Base-by-base conservation (phyloP, 805 yeast species). In the Candida tallmaniae region DNA sequence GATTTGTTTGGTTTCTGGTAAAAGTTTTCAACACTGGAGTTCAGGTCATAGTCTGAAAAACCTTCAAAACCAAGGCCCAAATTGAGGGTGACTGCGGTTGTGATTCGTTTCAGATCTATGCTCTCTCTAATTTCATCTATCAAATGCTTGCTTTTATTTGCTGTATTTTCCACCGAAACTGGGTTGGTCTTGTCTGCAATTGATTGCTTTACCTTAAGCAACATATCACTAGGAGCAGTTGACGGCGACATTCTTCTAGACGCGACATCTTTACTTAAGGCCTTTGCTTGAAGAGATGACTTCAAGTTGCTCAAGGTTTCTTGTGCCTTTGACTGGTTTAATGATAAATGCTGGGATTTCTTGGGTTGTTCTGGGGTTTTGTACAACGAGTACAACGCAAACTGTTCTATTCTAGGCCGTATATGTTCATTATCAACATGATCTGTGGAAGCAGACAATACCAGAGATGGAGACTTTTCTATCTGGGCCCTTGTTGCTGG, bases 111-210 rank as follows among this genome's bases (percentile, higher is more conserved):
- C 56, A 45, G 56, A 29, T 65, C 68, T 23, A 66, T 54, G 30
- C 63, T 54, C 19, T 60, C 61, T 34, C 70, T 48, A 27, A 65
- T 49, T 28, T 56, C 65, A 19, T 49, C 48, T n/a, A 58, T 35
- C 21, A n/a, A 17, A 19, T 30, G 29, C 6, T 15, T 13, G 15
- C 27, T 30, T 14, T 31, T 25, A 3, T 24, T 9, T 13, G 23
- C 3, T 4, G n/a, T 21, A 4, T 25, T 31, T 5, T 19, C n/a
- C 4, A 32, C 26, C 31, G 40, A 40, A 31, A 42, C 33, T 1
- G 40, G 34, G 3, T 31, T 38, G 2, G 47, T 27, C 28, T 47
- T 54, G 3, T 51, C 47, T 2, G 50, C 54, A 8, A 58, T 55
- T 6, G 58, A 52, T 11, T 47, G 48, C 34, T 47, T 49, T 10